phyloP scores from a whole-genome alignment of 495 filamentous ascomycete species.

The Rostrohypoxylon terebratum region DNA sequence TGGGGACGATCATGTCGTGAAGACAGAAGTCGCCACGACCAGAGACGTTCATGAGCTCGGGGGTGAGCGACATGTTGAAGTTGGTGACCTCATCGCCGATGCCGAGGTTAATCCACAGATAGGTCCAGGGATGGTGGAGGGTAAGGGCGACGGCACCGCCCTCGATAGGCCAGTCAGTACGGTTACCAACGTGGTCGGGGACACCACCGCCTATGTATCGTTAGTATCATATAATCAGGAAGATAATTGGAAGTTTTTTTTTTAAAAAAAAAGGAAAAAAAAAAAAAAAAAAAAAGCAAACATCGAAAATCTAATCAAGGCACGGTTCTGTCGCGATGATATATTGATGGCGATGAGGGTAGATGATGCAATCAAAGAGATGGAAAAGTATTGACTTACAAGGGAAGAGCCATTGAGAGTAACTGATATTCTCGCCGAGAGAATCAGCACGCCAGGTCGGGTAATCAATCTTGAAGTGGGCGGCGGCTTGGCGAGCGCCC shows the following conservation, averaged over 20 bases:
- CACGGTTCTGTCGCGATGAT: not conserved
- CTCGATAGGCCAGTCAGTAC: conserved; percentile 69
- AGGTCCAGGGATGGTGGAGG: conserved; percentile 66
- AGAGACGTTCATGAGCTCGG: conserved; percentile 66
- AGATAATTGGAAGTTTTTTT: not conserved
- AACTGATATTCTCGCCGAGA: conserved; percentile 50
- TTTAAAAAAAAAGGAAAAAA: not conserved
- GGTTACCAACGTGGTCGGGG: conserved; percentile 61
- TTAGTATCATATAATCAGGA: conserved; percentile 14
- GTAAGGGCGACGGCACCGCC: conserved; percentile 67
- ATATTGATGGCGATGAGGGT: too few species aligned
- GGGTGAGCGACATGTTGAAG: conserved; percentile 70
- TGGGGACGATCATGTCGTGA: conserved; percentile 59
- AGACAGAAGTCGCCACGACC: conserved; percentile 72
- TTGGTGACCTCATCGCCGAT: conserved; percentile 61
- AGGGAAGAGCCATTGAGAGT: conserved; percentile 68
- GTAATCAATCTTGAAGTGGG: conserved; percentile 69
- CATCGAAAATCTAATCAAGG: not conserved
- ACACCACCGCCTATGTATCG: conserved; percentile 65
- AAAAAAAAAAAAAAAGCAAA: not conserved
- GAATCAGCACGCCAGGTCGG: conserved; percentile 69
- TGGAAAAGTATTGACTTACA: conserved; percentile 58
- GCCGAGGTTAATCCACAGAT: conserved; percentile 73
- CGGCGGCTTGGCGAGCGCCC: conserved; percentile 56
- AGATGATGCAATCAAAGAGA: conserved; percentile 4